A percentile compares a stretch with the other conserved stretches of the same genome.
Evolutionary conservation across 2,329 filamentous ascomycete species (phyloP).

Genomic region (Kalaharituber pfeilii): DNA sequence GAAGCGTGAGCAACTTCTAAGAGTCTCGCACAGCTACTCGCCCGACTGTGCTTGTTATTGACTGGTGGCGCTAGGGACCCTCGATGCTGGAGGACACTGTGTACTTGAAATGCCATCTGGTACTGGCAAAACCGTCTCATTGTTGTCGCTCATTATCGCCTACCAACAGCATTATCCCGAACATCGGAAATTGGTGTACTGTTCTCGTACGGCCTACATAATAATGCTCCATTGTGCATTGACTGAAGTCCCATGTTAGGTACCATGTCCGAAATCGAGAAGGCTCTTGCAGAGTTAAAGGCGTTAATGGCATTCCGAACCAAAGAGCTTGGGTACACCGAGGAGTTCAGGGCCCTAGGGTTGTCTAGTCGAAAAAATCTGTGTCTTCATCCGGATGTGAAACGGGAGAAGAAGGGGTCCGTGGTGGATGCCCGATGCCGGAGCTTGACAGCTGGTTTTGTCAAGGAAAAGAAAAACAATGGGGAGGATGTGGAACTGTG

Average conservation of each 20-base stretch:
- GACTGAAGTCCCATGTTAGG: slow-evolving; percentile 27
- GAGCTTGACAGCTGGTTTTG: slow-evolving; percentile 87
- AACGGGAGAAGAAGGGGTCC: slow-evolving; percentile 83
- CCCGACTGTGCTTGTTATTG: neutral
- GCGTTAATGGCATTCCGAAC: slow-evolving; percentile 87
- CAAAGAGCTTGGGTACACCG: slow-evolving; percentile 70
- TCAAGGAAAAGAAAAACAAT: slow-evolving; percentile 91
- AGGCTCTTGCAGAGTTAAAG: slow-evolving; percentile 80
- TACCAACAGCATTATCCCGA: slow-evolving; percentile 91
- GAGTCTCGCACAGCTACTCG: neutral
- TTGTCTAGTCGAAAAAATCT: slow-evolving; percentile 94
- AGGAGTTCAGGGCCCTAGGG: slow-evolving; percentile 84
- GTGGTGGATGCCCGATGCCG: slow-evolving; percentile 92
- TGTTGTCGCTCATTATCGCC: slow-evolving; percentile 85
- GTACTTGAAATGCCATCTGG: slow-evolving; percentile 98
- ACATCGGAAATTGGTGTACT: slow-evolving; percentile 92
- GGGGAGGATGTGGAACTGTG: slow-evolving; percentile 90
- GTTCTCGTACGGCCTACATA: slow-evolving; percentile 48
- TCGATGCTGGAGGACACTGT: slow-evolving; percentile 87
- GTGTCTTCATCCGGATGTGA: slow-evolving; percentile 89
- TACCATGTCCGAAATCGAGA: slow-evolving; percentile 99
- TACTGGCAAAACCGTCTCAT: slow-evolving; percentile 90
- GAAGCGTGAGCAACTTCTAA: slow-evolving; percentile 35
- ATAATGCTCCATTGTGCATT: neutral
- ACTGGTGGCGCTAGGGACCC: slow-evolving; percentile 37